Evolutionary conservation across 129 eudicot species (phyloP), one percentile per base, ranked within the genome.

Genomic region (Arctium lappa): DNA sequence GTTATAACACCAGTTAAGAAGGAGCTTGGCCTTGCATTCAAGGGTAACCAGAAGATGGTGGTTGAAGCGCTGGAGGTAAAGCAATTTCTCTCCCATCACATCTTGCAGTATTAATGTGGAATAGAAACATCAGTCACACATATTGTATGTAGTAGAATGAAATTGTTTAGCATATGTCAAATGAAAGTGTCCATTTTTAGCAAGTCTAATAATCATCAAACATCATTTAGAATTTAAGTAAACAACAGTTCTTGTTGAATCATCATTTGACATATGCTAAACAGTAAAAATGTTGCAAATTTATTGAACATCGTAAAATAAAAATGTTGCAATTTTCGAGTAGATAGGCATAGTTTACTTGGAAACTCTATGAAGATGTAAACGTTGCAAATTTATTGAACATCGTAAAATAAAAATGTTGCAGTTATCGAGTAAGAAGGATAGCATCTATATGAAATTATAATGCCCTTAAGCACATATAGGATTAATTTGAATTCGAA

Each of bases 1-100:
- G 91, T 86, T 70, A 89, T 89, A 56, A 77, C 90, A 53, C 90
- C 91, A 7, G 81, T 81, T 46, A 91, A 91, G 84, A 91, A 89
- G 81, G 95, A 91, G 77, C 91, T 90, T 39, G 94, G 91, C 15
- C 88, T 92, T 85, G 92, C 88, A 33, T 92, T 92, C 78, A 90
- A 90, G 88, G 92, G 94, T 69, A 82, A 77, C 84, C 90, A 86
- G 63, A 90, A 88, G 85, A 88, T 86, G 88, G 91, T 91, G 33
- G 83, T 79, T 83, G 94, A 90, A 89, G 94, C 93, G 5, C 63
- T 90, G 69, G 91, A 90, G 92, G 93, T 90, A 86, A 27, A 50
- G 3, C 56, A 34, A 22, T 34, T 37, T 1, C 11, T 76, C 31
- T 56, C 31, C 1, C 68, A 60, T 60, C 4, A 60, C 29, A n/a